phyloP scores from a whole-genome alignment of 2,329 filamentous ascomycete species.

The Pestalotiopsis sp. region DNA sequence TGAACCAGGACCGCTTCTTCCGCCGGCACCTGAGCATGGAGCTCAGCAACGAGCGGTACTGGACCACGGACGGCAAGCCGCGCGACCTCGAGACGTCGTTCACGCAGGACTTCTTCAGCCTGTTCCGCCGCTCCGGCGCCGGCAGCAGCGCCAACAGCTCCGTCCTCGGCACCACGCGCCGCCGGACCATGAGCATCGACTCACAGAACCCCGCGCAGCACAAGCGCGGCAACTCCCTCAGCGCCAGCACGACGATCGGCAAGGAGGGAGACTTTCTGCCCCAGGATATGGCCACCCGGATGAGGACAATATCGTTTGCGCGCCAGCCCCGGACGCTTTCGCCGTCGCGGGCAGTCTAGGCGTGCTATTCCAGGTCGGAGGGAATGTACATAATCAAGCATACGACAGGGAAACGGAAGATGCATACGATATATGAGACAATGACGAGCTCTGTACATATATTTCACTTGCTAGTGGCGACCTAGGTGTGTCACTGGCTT shows the following conservation, averaged over 20 bases:
- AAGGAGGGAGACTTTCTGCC: conserved; percentile 18
- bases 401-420: background rate
- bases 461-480: too few species aligned
- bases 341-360: background rate
- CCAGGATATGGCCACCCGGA: conserved; percentile 14
- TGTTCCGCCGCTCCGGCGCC: conserved; percentile 27
- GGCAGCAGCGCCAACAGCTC: conserved; percentile 25
- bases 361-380: background rate
- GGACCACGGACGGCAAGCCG: conserved; percentile 47
- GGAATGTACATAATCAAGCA: background rate
- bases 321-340: background rate
- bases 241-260: conserved; percentile 17
- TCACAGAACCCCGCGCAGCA: conserved; percentile 9
- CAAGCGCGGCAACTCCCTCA: conserved; percentile 5
- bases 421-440: background rate
- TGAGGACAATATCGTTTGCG: conserved; percentile 23
- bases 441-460: background rate
- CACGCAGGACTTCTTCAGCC: conserved; percentile 44
- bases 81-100: conserved; percentile 45
- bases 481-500: too few species aligned
- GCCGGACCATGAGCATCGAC: conserved; percentile 8
- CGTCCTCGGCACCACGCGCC: conserved; percentile 22
- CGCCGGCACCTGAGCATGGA: conserved; percentile 46
- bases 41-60: conserved; percentile 51
- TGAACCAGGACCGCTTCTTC: conserved; percentile 49